phyloP scores from a whole-genome alignment of 2,329 filamentous ascomycete species.

The Trichoderma arundinaceum region DNA sequence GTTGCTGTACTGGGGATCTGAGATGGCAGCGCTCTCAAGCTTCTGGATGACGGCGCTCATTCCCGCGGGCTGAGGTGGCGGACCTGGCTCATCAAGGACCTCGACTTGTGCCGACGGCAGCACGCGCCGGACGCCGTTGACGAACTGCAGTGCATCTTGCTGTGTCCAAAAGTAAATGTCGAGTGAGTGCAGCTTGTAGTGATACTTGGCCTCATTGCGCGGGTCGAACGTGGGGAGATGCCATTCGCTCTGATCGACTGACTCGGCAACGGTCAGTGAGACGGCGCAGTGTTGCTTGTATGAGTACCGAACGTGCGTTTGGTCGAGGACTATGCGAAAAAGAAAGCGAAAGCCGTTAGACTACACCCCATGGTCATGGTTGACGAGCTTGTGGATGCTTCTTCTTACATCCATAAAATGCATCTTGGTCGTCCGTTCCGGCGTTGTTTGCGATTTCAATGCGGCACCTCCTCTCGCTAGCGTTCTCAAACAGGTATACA shows the following conservation, averaged over 20 bases:
- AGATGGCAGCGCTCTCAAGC: slow-evolving; percentile 73
- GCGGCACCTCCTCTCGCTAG: slow-evolving; percentile 68
- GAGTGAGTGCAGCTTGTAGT: slow-evolving; percentile 76
- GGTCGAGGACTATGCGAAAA: slow-evolving; percentile 64
- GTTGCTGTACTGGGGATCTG: slow-evolving; percentile 56
- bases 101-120: slow-evolving; percentile 66
- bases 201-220: slow-evolving; percentile 75
- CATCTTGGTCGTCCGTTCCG: slow-evolving; percentile 77
- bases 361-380: neutral
- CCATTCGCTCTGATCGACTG: slow-evolving; percentile 66
- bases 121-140: slow-evolving; percentile 70
- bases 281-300: slow-evolving; percentile 76
- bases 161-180: slow-evolving; percentile 83
- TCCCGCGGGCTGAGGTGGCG: slow-evolving; percentile 53
- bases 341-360: slow-evolving; percentile 34
- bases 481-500: slow-evolving; percentile 79
- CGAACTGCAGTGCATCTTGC: slow-evolving; percentile 71
- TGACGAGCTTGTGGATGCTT: neutral
- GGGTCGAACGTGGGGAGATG: slow-evolving; percentile 76
- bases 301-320: slow-evolving; percentile 69
- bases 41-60: slow-evolving; percentile 75
- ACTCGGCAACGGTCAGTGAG: slow-evolving; percentile 66
- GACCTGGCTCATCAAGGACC: slow-evolving; percentile 67
- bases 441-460: slow-evolving; percentile 78
- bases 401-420: slow-evolving; percentile 73